phyloP scores from a whole-genome alignment of 345 rosid genomes.

The Schrenkiella parvula region DNA sequence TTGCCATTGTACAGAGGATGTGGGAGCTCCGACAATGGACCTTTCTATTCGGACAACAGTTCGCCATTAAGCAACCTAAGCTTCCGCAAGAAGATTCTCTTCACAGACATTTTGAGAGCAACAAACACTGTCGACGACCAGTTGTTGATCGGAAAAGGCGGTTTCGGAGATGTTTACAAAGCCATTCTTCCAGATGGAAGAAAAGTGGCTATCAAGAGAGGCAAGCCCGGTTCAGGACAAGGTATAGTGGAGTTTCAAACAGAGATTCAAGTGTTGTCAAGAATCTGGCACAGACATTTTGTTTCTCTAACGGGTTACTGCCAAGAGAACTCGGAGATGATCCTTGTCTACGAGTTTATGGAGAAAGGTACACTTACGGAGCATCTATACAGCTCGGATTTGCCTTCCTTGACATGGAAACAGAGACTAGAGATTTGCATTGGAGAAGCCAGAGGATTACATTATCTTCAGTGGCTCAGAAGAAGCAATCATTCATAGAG shows the following conservation, averaged over 20 bases:
- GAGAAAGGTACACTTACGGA: slow-evolving; percentile 32
- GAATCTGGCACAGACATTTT: slow-evolving; percentile 60
- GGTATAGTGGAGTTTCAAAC: slow-evolving; percentile 25
- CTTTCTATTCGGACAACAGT: neutral
- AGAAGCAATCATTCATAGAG: slow-evolving; percentile 30
- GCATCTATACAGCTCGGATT: slow-evolving; percentile 25
- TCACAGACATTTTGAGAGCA: slow-evolving; percentile 4
- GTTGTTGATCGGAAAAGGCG: slow-evolving; percentile 20
- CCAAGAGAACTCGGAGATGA: slow-evolving; percentile 40
- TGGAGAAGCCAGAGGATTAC: slow-evolving; percentile 31
- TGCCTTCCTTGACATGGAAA: slow-evolving; percentile 21
- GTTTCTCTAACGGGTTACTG: slow-evolving; percentile 72
- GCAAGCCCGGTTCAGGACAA: slow-evolving; percentile 24
- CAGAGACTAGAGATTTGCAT: slow-evolving; percentile 29
- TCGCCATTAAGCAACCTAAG: slow-evolving; percentile 5
- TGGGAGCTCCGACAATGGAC: neutral
- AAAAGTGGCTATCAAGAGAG: slow-evolving; percentile 27
- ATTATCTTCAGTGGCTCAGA: slow-evolving; percentile 35
- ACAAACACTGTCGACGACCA: slow-evolving; percentile 24
- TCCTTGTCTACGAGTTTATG: slow-evolving; percentile 35
- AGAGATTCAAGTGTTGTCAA: slow-evolving; percentile 44
- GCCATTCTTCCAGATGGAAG: slow-evolving; percentile 13
- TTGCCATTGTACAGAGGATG: slow-evolving; percentile 43
- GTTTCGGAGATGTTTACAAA: slow-evolving; percentile 31
- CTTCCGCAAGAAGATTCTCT: slow-evolving; percentile 24